Base-by-base conservation (phyloP, 2,329 filamentous ascomycete genomes). In the Rasamsonia emersonii region DNA sequence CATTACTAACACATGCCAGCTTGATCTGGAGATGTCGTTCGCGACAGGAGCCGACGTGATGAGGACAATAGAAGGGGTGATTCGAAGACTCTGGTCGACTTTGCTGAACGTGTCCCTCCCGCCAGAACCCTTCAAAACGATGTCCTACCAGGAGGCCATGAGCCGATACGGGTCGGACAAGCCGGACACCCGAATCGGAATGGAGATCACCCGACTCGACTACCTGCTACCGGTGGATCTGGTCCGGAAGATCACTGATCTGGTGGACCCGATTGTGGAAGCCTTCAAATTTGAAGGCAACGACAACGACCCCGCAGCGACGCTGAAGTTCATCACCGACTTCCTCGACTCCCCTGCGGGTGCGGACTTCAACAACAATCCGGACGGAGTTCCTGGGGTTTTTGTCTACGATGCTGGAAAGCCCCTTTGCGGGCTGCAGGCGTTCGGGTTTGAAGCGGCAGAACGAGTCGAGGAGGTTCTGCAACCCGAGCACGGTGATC, bases 1-100 rank as follows among this genome's bases (percentile, higher is more conserved):
- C 10, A 5, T 21, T 29, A 10, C 17, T 24, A 11, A 19, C 9
- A 15, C 28, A 18, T 34, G 33, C 11, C 46, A 91, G 77, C 72
- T 95, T 31, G 91, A 98, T 72, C 59, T 98, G 46, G 91, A 98
- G 56, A 91, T 93, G 81, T 76, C 83, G 0, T 98, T 94, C 61
- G 78, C 81, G 0, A 76, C 67, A 4, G 81, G 80, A 5, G 58
- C 76, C 28, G 71, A 81, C 42, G 80, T 93, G 6, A 88, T 84
- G 75, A 47, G 50, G 7, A 57, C 59, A 2, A 62, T 77, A 7
- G 62, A 67, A 42, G 49, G 49, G 2, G 55, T 84, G 3, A 50
- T 86, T 5, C 60, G 57, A 8, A 51, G 56, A 4, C 50, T 86
- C 0, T 82, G 76, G 68, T 53, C 51, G 1, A 54, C 60, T 1